A percentile compares a stretch with the other conserved stretches of the same genome.
Conservation (phyloP, 768 basidiomycete species). For the Boletus coccyginus region DNA sequence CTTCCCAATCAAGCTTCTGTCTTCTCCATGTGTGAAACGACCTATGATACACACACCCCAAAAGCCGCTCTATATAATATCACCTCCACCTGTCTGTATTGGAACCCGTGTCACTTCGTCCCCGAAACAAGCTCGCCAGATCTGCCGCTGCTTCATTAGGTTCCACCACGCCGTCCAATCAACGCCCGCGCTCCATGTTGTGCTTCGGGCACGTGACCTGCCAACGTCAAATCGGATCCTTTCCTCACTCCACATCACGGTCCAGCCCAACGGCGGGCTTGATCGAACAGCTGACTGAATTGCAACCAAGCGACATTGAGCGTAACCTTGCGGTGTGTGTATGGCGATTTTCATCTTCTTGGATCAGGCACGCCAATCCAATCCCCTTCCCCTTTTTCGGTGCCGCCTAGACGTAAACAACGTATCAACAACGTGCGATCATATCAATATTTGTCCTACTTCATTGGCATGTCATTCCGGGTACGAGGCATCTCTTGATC, state of each 20-base stretch:
- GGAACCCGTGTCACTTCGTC: not conserved
- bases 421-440: slow-evolving; percentile 29
- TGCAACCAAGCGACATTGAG: slow-evolving; percentile 14
- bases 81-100: slow-evolving; percentile 2
- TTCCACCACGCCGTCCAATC: slow-evolving; percentile 7
- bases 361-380: slow-evolving; percentile 29
- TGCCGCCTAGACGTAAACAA: slow-evolving; percentile 30
- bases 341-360: slow-evolving; percentile 21
- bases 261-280: not conserved
- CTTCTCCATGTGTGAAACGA: slow-evolving; percentile 21
- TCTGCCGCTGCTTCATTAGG: not conserved
- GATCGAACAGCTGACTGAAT: slow-evolving; percentile 9
- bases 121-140: not conserved
- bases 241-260: slow-evolving; percentile 5
- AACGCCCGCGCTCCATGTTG: slow-evolving; percentile 6
- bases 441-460: slow-evolving; percentile 22
- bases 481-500: slow-evolving; percentile 30
- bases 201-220: slow-evolving; percentile 28
- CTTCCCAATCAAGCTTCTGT: slow-evolving; percentile 6
- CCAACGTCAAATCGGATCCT: not conserved
- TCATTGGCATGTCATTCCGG: slow-evolving; percentile 22
- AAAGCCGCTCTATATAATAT: slow-evolving; percentile 12
- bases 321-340: slow-evolving; percentile 15
- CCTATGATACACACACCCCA: slow-evolving; percentile 2
- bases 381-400: slow-evolving; percentile 30